These are phyloP conservation scores for Erucastrum elatum DNA, from an alignment of 345 rosid species.

Conservation along the genomic window DNA sequence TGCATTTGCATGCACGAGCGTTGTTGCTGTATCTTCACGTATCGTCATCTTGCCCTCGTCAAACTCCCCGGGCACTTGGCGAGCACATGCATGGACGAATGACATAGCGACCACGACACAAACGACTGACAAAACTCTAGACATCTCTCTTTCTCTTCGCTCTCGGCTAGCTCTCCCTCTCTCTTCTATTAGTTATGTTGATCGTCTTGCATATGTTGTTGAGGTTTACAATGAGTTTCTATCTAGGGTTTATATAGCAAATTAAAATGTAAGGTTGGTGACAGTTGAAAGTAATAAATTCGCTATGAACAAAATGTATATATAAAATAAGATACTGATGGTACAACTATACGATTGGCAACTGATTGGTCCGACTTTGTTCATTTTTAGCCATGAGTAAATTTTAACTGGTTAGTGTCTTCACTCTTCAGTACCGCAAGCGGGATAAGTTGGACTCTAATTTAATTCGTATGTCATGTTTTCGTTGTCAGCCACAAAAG, in stretches of 20 bases:
- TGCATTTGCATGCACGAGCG: slow-evolving; percentile 41
- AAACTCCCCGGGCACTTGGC: slow-evolving; percentile 28
- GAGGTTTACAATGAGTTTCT: slow-evolving; percentile 25
- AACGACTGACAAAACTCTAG: slow-evolving; percentile 27
- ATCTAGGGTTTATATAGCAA: slow-evolving; percentile 42
- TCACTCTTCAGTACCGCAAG: slow-evolving; percentile 8
- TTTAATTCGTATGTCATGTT: not conserved
- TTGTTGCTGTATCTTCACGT: slow-evolving; percentile 19
- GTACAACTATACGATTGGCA: slow-evolving; percentile 21
- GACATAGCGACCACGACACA: slow-evolving; percentile 27
- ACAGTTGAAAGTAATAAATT: slow-evolving; percentile 54
- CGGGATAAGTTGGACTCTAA: not conserved
- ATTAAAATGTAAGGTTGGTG: slow-evolving; percentile 37
- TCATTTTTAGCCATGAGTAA: not conserved
- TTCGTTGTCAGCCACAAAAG: too few relatives aligned
- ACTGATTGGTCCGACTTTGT: slow-evolving; percentile 24
- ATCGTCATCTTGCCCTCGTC: slow-evolving; percentile 10
- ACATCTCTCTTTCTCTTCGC: slow-evolving; percentile 11
- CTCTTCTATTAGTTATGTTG: not conserved
- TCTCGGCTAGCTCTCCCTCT: not conserved
- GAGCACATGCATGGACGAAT: slow-evolving; percentile 35
- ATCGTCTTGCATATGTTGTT: not conserved
- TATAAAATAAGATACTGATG: slow-evolving; percentile 14
- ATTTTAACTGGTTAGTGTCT: slow-evolving; percentile 10
- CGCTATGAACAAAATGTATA: slow-evolving; percentile 24